A percentile compares a stretch with the other conserved stretches of the same genome.
Evolutionary conservation across 805 yeast genomes (phyloP).

Genomic region (Ogataea glucozyma): DNA sequence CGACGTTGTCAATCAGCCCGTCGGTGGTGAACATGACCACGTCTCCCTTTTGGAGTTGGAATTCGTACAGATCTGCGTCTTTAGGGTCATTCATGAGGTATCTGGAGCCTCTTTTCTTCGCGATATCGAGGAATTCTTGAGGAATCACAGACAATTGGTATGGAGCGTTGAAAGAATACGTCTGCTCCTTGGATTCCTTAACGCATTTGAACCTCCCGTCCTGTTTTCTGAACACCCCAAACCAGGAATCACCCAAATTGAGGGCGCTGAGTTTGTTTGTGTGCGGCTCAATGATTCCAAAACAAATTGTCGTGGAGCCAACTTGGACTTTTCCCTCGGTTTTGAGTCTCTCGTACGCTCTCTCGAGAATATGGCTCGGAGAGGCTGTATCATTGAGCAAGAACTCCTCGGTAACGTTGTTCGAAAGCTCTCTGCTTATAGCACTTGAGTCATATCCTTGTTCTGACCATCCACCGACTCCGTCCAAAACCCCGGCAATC

Average conservation of each 20-base stretch:
- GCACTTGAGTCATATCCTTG: slow-evolving; percentile 89
- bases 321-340: slow-evolving; percentile 65
- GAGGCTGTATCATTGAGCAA: slow-evolving; percentile 24
- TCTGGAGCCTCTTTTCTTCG: slow-evolving; percentile 54
- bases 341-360: slow-evolving; percentile 57
- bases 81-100: slow-evolving; percentile 72
- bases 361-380: slow-evolving; percentile 51
- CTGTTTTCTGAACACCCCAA: slow-evolving; percentile 68
- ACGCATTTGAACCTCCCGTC: slow-evolving; percentile 45
- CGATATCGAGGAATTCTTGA: slow-evolving; percentile 50
- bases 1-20: slow-evolving; percentile 87
- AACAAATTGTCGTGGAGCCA: slow-evolving; percentile 93
- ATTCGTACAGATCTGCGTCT: slow-evolving; percentile 64
- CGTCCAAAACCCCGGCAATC: slow-evolving; percentile 87
- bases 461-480: slow-evolving; percentile 97
- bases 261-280: slow-evolving; percentile 60
- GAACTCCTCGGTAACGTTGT: slow-evolving; percentile 46
- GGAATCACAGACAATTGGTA: slow-evolving; percentile 89
- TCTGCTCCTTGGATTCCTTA: slow-evolving; percentile 71
- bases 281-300: slow-evolving; percentile 64
- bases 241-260: slow-evolving; percentile 94
- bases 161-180: slow-evolving; percentile 89
- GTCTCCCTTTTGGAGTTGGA: slow-evolving; percentile 70
- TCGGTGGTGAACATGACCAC: slow-evolving; percentile 86
- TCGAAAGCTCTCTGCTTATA: slow-evolving; percentile 77